phyloP scores from a whole-genome alignment of 2,329 filamentous ascomycete species.

The Boeremia lycopersici region DNA sequence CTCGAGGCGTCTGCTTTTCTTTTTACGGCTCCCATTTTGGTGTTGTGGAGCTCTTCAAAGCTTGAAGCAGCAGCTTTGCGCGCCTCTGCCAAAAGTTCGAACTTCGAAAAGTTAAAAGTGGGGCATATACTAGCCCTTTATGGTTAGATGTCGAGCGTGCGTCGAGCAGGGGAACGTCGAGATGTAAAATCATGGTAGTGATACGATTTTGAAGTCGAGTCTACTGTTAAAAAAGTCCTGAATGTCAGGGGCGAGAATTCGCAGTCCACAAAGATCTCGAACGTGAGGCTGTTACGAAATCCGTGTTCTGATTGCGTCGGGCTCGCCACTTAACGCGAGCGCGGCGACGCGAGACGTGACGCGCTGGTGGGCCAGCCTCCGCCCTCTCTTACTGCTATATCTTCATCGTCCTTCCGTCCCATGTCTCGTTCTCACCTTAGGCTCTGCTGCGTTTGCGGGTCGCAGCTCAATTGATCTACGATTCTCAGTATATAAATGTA shows the following conservation, averaged over 20 bases:
- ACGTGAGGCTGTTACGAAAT: too few relatives aligned
- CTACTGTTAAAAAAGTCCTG: too few relatives aligned
- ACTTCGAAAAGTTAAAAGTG: conserved; percentile 25
- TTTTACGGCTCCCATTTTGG: conserved; percentile 53
- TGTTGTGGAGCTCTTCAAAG: conserved; percentile 16
- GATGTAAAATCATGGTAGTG: neutral
- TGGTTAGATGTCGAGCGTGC: neutral
- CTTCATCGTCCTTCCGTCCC: conserved; percentile 15
- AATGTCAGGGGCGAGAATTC: too few relatives aligned
- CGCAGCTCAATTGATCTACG: neutral
- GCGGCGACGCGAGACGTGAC: conserved; percentile 13
- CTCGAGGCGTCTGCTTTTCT: conserved; percentile 51
- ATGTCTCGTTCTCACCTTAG: conserved; percentile 5
- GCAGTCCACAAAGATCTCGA: too few relatives aligned
- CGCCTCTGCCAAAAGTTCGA: conserved; percentile 24
- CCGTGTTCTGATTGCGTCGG: neutral
- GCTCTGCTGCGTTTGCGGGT: conserved; percentile 2
- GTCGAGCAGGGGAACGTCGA: neutral
- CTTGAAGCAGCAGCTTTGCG: conserved; percentile 17
- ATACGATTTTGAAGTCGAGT: too few relatives aligned
- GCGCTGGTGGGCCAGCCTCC: conserved; percentile 19
- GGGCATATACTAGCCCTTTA: conserved; percentile 10
- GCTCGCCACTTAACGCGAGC: conserved; percentile 25
- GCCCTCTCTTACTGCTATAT: conserved; percentile 16
- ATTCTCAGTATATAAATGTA: conserved; percentile 2